phyloP scores from a whole-genome alignment of 441 rosid genomes.

The Gossypium aridum region DNA sequence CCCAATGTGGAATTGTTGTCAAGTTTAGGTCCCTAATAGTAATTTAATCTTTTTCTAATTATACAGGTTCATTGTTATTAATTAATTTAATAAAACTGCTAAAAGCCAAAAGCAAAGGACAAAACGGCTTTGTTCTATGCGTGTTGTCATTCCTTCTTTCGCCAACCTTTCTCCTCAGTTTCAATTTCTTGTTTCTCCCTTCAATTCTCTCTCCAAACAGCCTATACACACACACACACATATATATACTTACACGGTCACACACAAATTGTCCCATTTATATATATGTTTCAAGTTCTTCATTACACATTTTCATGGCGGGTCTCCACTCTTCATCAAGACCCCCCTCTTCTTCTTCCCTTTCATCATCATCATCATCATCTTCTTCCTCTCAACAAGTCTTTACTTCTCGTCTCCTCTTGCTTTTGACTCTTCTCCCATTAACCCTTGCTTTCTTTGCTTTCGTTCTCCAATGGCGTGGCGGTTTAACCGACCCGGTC shows the following conservation, averaged over 20 bases:
- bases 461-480: constrained; percentile 88
- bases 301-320: constrained; percentile 49
- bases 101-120: constrained; percentile 5
- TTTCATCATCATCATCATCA: background rate
- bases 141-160: background rate
- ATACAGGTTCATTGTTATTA: too few relatives aligned
- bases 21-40: too few relatives aligned
- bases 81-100: background rate
- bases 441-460: constrained; percentile 68
- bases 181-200: constrained; percentile 17
- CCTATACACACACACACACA: background rate
- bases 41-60: too few relatives aligned
- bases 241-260: background rate
- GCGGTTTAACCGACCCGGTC: constrained; percentile 61
- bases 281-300: constrained; percentile 7
- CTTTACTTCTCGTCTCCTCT: constrained; percentile 47
- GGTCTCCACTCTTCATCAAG: constrained; percentile 34
- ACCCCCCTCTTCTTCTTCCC: constrained; percentile 20
- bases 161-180: constrained; percentile 10
- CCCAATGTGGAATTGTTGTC: too few relatives aligned
- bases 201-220: background rate
- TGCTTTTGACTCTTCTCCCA: constrained; percentile 62
- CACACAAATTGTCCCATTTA: too few relatives aligned
- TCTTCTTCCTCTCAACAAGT: constrained; percentile 21
- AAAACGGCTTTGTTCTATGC: constrained; percentile 12